Percentiles rank a stretch among this genome's conserved stretches.
Conservation (phyloP, 2,329 filamentous ascomycete genomes). For the Xylariaceae sp. region DNA sequence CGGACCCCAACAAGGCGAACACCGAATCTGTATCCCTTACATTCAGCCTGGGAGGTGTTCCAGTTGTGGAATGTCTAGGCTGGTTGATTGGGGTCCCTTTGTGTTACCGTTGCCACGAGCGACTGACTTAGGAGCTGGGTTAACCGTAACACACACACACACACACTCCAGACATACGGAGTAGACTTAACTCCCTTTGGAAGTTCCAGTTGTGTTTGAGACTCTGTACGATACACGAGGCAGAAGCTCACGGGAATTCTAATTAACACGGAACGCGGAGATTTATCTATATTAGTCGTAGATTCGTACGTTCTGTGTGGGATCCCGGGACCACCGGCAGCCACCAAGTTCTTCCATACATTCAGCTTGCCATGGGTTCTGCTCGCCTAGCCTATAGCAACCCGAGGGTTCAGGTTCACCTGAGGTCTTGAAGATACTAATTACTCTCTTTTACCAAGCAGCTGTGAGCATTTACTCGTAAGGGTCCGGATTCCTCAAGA, state of each 20-base stretch:
- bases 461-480: no score
- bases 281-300: background rate
- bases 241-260: background rate
- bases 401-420: no score
- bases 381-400: background rate
- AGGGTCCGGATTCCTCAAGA: no score
- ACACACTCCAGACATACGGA: background rate
- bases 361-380: background rate
- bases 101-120: background rate
- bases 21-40: slow-evolving; percentile 9
- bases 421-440: no score
- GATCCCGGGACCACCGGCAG: background rate
- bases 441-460: no score
- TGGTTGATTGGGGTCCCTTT: slow-evolving; percentile 25
- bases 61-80: background rate
- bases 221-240: background rate
- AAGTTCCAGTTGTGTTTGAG: background rate
- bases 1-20: slow-evolving; percentile 20
- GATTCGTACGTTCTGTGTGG: background rate
- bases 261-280: background rate
- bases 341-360: background rate
- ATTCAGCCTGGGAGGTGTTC: background rate
- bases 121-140: background rate
- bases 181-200: background rate
- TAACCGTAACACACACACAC: background rate